Base-by-base conservation (phyloP, 306 rosid species). In the Calophaca sinica region DNA sequence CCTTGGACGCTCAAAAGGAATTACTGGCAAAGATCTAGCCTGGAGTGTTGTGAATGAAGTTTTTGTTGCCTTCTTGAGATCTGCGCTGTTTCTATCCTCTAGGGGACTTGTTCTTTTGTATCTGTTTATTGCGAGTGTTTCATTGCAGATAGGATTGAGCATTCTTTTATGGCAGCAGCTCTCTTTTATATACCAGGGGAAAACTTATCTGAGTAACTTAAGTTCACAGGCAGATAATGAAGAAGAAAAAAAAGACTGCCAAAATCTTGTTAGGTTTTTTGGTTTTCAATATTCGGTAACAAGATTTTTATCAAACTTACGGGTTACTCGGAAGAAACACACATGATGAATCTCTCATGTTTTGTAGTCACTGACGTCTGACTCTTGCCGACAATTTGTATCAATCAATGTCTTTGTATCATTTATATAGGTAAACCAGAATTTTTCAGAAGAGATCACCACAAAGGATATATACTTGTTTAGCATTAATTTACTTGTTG, bases 101-200 rank as follows among this genome's bases (percentile, higher is more conserved):
- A 88, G 93, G 73, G 99, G 96, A 48, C 78, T 94, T 63, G 74
- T 90, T 75, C 92, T 92, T 62, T 79, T 77, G 13, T 94, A 94
- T 84, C 90, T 94, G 5, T 90, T 92, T 65, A 60, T 92, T 72
- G 78, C 96, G 0, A 90, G 93, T 71, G 83, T 91, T 81, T 84
- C 99, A 0, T 84, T 94, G 82, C 87, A 65, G 71, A 75, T 92
- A 48, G 99, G 99, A 57, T 70, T 94, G 75, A 66, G 79, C 28
- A 41, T 90, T 61, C 99, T 94, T 85, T 88, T 94, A 58, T 94
- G 97, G 93, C 96, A 94, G 87, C 99, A 94, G 70, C 96, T 94
- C 53, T 84, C 80, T 72, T 90, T 72, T 52, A 87, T 94, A 61
- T 94, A 92, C 20, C 85, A 86, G 76, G 97, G 97, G 11, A 85